A percentile compares a stretch with the other conserved stretches of the same genome.
These are phyloP conservation scores for Termitomyces sp. DNA, from an alignment of 768 basidiomycete species.

Conservation along the genomic window DNA sequence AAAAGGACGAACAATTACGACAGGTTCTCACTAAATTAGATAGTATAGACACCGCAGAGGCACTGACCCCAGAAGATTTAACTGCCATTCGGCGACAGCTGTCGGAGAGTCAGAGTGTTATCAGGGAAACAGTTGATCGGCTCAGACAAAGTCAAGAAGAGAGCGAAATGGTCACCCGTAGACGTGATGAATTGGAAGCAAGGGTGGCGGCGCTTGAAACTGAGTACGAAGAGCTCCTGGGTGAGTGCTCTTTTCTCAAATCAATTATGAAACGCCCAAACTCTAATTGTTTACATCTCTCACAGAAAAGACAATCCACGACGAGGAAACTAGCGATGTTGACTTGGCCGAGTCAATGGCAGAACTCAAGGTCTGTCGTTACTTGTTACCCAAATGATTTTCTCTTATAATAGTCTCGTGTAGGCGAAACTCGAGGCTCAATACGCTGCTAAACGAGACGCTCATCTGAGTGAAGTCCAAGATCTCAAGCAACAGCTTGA, in stretches of 20 bases:
- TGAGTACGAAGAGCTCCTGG: conserved; percentile 95
- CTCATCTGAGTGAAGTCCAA: conserved; percentile 75
- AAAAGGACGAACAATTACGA: conserved; percentile 92
- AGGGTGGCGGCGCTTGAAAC: conserved; percentile 77
- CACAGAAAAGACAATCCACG: conserved; percentile 86
- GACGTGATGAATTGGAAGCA: conserved; percentile 84
- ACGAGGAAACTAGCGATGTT: conserved; percentile 81
- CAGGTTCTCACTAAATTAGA: conserved; percentile 82
- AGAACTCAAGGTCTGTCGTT: conserved; percentile 73
- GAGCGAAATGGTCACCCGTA: conserved; percentile 74
- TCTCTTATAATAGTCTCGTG: conserved; percentile 12
- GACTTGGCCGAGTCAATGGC: conserved; percentile 81
- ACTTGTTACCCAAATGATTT: conserved; percentile 3
- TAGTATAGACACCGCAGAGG: conserved; percentile 62
- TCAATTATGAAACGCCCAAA: conserved; percentile 12
- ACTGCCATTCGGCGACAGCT: conserved; percentile 82
- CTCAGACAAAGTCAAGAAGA: conserved; percentile 90
- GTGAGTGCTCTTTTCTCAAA: conserved; percentile 38
- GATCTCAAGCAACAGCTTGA: conserved; percentile 92
- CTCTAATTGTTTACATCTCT: conserved; percentile 6
- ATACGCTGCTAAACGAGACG: conserved; percentile 88
- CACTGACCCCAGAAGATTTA: conserved; percentile 72
- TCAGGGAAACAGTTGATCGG: conserved; percentile 87
- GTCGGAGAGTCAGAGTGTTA: conserved; percentile 78
- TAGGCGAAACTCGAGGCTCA: conserved; percentile 94